These are phyloP conservation scores for Psilocybe mexicana DNA, from an alignment of 1,284 basidiomycete genomes.

Conservation along the genomic window DNA sequence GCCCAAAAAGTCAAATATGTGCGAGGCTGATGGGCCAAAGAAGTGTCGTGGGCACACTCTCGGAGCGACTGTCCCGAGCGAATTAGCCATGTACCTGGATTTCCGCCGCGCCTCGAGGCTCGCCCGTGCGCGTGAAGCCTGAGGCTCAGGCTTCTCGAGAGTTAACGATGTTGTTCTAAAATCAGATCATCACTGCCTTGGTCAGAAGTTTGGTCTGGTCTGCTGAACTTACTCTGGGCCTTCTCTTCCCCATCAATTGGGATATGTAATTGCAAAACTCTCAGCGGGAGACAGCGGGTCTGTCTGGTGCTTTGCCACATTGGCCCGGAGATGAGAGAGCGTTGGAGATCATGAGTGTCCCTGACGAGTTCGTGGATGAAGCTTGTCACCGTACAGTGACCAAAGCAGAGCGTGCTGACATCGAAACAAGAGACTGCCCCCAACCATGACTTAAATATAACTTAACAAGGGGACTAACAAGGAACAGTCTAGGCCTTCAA, in stretches of 20 bases:
- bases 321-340: too few relatives aligned
- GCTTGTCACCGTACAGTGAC: too few relatives aligned
- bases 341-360: not conserved
- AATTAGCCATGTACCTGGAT: constrained; percentile 4
- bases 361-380: not conserved
- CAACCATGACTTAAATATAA: too few relatives aligned
- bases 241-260: constrained; percentile 6
- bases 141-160: too few relatives aligned
- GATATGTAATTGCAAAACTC: too few relatives aligned
- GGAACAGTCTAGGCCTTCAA: too few relatives aligned
- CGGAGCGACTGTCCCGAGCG: constrained; percentile 7
- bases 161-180: not conserved
- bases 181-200: constrained; percentile 1
- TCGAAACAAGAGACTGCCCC: too few relatives aligned
- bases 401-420: too few relatives aligned
- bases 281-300: not conserved
- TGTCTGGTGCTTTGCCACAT: not conserved
- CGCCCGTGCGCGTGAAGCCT: too few relatives aligned
- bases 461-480: too few relatives aligned
- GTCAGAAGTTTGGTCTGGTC: constrained; percentile 2
- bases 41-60: not conserved
- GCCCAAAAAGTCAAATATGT: too few relatives aligned
- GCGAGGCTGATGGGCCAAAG: not conserved
- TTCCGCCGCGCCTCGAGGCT: constrained; percentile 1
- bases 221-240: not conserved